These are phyloP conservation scores for Phascolomyces articulosus DNA, from an alignment of 371 early-diverging fungal genomes.

Conservation along the genomic window DNA sequence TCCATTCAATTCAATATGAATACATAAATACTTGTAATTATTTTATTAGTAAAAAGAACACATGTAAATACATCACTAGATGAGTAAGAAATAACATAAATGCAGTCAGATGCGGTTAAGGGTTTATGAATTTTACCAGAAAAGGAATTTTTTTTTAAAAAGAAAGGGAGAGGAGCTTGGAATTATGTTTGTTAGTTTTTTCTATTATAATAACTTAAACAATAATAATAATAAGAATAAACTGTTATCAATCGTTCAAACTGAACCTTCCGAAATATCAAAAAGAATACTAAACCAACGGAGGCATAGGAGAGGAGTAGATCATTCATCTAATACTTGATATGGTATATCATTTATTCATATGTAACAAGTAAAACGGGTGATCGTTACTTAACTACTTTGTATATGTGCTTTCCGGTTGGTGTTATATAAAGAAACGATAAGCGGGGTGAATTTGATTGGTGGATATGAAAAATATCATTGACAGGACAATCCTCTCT, in stretches of 20 bases:
- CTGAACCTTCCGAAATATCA: not conserved
- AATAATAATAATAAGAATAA: not conserved
- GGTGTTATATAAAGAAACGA: no score
- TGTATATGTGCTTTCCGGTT: not conserved
- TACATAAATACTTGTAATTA: no score
- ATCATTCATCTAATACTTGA: not conserved
- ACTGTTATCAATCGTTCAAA: not conserved
- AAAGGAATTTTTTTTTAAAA: not conserved
- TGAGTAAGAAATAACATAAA: not conserved
- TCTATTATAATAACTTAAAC: not conserved
- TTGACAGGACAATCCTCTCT: not conserved
- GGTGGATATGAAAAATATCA: constrained; percentile 2
- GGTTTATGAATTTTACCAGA: not conserved
- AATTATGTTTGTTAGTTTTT: not conserved
- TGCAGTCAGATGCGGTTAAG: not conserved
- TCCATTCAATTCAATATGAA: no score
- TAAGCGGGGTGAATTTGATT: constrained; percentile 6
- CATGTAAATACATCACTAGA: no score
- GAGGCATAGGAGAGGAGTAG: no score
- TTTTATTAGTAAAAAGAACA: no score
- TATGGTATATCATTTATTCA: constrained; percentile 3
- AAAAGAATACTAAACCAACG: no score
- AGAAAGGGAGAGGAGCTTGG: not conserved
- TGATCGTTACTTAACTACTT: constrained; percentile 4
- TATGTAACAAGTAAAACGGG: not conserved